These are phyloP conservation scores for Solanum bulbocastanum DNA, from an alignment of 257 asterid genomes.

Conservation along the genomic window DNA sequence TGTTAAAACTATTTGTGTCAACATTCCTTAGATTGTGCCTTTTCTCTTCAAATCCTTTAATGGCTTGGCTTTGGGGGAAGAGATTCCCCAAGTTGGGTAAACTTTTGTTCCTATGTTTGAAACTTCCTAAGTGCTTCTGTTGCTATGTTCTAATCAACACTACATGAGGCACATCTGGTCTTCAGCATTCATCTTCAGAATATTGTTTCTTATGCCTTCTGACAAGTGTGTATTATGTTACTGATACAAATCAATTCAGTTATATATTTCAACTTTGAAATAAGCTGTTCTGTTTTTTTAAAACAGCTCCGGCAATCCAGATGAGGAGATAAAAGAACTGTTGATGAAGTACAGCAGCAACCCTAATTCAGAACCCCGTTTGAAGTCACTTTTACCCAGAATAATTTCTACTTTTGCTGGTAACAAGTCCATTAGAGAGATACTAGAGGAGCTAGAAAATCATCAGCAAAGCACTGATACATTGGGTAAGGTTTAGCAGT, in stretches of 20 bases:
- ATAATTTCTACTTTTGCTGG: constrained; percentile 77
- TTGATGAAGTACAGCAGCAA: constrained; percentile 51
- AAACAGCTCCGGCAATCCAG: constrained; percentile 70
- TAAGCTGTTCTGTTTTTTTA: not conserved
- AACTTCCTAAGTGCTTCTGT: not conserved
- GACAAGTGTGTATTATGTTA: not conserved
- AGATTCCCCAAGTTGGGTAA: not conserved
- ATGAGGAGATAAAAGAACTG: constrained; percentile 45
- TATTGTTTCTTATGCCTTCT: not conserved
- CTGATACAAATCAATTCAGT: not conserved
- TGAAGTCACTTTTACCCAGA: constrained; percentile 74
- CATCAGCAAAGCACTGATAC: constrained; percentile 70
- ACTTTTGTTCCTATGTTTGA: not conserved
- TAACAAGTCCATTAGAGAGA: constrained; percentile 55
- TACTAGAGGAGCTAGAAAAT: constrained; percentile 65
- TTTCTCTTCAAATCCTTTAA: not conserved
- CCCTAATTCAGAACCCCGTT: constrained; percentile 74
- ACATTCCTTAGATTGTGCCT: not conserved
- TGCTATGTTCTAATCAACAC: not conserved
- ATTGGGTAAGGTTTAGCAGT: constrained; percentile 39
- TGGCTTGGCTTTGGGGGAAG: not conserved
- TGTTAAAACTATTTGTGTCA: not conserved
- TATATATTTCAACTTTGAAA: not conserved
- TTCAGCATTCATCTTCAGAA: not conserved
- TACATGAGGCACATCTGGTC: not conserved